Evolutionary conservation across 176 grass and related monocot species (phyloP).

Genomic region (Eleusine coracana): DNA sequence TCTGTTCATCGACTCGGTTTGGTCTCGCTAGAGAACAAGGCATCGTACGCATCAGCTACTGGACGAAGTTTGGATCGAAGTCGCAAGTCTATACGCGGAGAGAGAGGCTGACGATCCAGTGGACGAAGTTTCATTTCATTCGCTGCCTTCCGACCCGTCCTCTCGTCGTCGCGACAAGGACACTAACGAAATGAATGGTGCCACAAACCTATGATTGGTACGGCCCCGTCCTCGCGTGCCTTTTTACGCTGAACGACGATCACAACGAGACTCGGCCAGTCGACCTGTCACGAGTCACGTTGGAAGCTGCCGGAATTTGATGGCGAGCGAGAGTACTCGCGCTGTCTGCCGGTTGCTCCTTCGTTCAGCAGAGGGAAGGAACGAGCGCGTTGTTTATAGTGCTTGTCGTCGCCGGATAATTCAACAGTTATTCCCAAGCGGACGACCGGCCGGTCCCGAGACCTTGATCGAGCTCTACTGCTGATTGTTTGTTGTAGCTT

Average conservation of each 20-base stretch:
- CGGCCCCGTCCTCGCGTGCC: background rate
- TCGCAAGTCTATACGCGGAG: conserved; percentile 22
- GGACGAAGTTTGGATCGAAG: too few relatives aligned
- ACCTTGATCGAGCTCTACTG: background rate
- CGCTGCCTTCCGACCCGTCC: too few relatives aligned
- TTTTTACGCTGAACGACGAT: background rate
- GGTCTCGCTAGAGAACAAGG: background rate
- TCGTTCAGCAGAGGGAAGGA: background rate
- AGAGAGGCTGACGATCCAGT: background rate
- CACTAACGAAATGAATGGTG: background rate
- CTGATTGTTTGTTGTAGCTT: background rate
- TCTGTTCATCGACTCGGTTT: background rate
- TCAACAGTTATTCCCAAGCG: background rate
- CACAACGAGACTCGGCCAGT: background rate
- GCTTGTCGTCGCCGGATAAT: background rate
- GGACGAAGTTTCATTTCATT: too few relatives aligned
- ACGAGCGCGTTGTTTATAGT: background rate
- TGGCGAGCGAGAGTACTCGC: background rate
- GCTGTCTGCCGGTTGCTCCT: background rate
- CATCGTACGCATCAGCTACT: background rate
- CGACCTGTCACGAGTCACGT: background rate
- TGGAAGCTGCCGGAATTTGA: background rate
- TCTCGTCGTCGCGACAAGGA: background rate
- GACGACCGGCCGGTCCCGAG: too few relatives aligned
- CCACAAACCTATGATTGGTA: too few relatives aligned